Conservation (phyloP, 768 basidiomycete species). For the Tylopilus rubrobrunneus region DNA sequence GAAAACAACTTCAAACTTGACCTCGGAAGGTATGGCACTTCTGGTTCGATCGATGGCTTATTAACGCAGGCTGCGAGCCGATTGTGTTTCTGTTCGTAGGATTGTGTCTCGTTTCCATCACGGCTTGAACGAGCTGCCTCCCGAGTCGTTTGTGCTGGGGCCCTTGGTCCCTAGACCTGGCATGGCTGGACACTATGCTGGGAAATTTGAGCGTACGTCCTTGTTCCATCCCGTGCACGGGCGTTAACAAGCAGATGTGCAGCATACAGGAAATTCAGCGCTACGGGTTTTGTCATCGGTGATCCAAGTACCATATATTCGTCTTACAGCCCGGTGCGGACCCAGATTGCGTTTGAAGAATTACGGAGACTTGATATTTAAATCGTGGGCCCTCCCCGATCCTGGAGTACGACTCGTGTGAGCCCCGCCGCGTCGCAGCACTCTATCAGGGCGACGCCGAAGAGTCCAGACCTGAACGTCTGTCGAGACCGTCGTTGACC, state of each 20-base stretch:
- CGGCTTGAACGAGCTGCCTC: too few species aligned
- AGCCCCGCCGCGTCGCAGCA: conserved; percentile 25
- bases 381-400: conserved; percentile 37
- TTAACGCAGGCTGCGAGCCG: too few species aligned
- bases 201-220: conserved; percentile 40
- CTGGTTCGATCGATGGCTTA: too few species aligned
- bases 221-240: conserved; percentile 33
- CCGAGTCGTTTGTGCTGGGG: conserved; percentile 1
- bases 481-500: conserved; percentile 34
- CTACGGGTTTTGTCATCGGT: too few species aligned
- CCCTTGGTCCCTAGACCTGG: conserved; percentile 33
- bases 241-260: too few species aligned
- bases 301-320: too few species aligned
- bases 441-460: conserved; percentile 47
- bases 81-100: too few species aligned
- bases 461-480: conserved; percentile 47
- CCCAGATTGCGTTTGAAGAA: conserved; percentile 36
- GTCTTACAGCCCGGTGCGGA: too few species aligned
- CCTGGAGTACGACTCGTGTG: background rate
- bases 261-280: conserved; percentile 44
- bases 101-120: too few species aligned
- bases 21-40: too few species aligned
- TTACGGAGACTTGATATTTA: conserved; percentile 40
- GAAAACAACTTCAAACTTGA: background rate
- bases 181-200: conserved; percentile 38